Conservation (phyloP, 2,329 filamentous ascomycete species). For the Aspergillus latus region DNA sequence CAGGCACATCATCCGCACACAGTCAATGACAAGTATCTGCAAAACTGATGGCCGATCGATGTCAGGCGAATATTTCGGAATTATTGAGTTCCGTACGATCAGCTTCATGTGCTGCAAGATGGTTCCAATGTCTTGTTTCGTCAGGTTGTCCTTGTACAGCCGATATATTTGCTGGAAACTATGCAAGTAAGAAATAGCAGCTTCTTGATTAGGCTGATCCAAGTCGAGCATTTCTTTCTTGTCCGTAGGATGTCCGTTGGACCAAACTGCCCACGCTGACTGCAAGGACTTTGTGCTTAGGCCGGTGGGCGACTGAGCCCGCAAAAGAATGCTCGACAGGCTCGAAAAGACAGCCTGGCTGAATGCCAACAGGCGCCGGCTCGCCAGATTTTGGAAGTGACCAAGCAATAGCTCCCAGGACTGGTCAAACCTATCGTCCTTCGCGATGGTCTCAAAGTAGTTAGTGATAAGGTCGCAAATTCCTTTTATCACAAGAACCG, state of each 20-base stretch:
- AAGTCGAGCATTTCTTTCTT: conserved; percentile 44
- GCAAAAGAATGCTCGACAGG: conserved; percentile 60
- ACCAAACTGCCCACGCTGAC: conserved; percentile 70
- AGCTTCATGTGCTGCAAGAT: conserved; percentile 70
- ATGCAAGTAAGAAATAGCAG: conserved; percentile 79
- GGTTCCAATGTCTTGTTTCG: conserved; percentile 60
- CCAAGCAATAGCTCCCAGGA: conserved; percentile 74
- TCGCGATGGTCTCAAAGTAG: conserved; percentile 71
- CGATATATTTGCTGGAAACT: conserved; percentile 75
- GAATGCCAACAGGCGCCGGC: conserved; percentile 65
- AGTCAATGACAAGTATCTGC: conserved; percentile 37
- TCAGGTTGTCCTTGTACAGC: conserved; percentile 66
- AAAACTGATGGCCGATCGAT: conserved; percentile 40
- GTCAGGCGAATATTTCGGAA: conserved; percentile 41
- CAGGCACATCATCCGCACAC: conserved; percentile 35
- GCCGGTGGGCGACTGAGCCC: conserved; percentile 45
- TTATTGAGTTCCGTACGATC: conserved; percentile 69
- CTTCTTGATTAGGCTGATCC: conserved; percentile 70
- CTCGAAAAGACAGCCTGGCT: conserved; percentile 71
- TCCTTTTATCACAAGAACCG: conserved; percentile 70
- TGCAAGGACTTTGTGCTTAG: conserved; percentile 53
- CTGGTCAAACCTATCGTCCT: conserved; percentile 64
- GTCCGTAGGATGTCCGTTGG: conserved; percentile 59
- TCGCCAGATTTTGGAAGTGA: conserved; percentile 65
- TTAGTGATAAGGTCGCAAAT: conserved; percentile 71